These are phyloP conservation scores for Leptographium radiaticola DNA, from an alignment of 2,329 filamentous ascomycete genomes.

Conservation along the genomic window DNA sequence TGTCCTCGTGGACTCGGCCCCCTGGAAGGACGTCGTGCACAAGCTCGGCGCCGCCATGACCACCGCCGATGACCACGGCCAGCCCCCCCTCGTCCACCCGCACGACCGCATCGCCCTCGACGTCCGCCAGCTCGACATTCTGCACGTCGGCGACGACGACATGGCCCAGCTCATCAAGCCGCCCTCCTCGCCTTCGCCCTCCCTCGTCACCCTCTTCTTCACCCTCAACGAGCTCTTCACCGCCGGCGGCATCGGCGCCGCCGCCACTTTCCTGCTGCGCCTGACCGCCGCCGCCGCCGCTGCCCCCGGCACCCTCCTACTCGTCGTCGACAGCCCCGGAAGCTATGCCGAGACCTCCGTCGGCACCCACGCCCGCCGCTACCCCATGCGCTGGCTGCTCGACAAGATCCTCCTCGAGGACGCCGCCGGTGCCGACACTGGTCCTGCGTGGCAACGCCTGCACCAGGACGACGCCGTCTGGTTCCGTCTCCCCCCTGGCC, in stretches of 20 bases:
- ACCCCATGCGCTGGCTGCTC: conserved; percentile 89
- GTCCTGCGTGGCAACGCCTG: conserved; percentile 57
- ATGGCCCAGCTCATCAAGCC: conserved; percentile 19
- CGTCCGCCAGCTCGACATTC: conserved; percentile 36
- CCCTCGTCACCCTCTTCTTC: conserved; percentile 75
- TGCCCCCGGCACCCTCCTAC: conserved; percentile 50
- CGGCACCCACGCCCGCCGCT: conserved; percentile 49
- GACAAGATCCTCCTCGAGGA: conserved; percentile 57
- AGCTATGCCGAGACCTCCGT: conserved; percentile 78
- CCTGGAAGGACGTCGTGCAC: conserved; percentile 54
- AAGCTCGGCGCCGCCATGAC: conserved; percentile 45
- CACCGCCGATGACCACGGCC: conserved; percentile 19
- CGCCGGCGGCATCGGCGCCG: conserved; percentile 54
- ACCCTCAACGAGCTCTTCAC: conserved; percentile 93
- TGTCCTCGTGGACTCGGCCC: conserved; percentile 66
- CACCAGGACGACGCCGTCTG: conserved; percentile 66
- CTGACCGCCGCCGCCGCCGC: conserved; percentile 39
- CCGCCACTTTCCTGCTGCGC: conserved; percentile 61
- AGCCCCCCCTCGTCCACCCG: conserved; percentile 25
- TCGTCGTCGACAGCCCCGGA: conserved; percentile 87
- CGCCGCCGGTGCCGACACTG: conserved; percentile 13
- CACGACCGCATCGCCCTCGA: conserved; percentile 21
- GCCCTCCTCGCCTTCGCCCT: conserved; percentile 19
- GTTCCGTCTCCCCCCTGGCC: conserved; percentile 58
- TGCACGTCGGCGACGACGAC: conserved; percentile 24